These are phyloP conservation scores for Ophiocordyceps camponoti-floridani DNA, from an alignment of 2,329 filamentous ascomycete species.

Conservation along the genomic window DNA sequence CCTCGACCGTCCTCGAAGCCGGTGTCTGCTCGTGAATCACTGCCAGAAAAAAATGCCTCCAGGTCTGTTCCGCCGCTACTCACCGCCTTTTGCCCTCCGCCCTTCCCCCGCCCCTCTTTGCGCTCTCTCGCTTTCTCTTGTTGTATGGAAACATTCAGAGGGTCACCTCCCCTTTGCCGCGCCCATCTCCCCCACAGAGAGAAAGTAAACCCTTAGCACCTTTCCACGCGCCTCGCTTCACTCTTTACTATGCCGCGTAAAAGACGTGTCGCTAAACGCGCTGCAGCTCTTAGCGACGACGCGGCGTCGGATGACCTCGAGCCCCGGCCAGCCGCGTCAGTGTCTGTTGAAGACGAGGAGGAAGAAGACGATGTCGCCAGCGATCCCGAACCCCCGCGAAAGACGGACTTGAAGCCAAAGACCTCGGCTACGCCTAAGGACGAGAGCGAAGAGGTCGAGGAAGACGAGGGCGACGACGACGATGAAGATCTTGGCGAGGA, in stretches of 20 bases:
- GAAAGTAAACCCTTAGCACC: no score
- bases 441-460: constrained; percentile 4
- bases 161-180: no score
- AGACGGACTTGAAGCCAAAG: no score
- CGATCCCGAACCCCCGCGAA: neutral
- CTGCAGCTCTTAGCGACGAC: constrained; percentile 18
- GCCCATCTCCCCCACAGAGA: no score
- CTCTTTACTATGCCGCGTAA: constrained; percentile 2
- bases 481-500: constrained; percentile 23
- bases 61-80: neutral
- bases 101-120: neutral
- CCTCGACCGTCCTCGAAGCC: neutral
- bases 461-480: constrained; percentile 16
- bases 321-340: constrained; percentile 6
- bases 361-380: neutral
- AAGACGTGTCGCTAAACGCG: constrained; percentile 5
- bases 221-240: neutral
- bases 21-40: neutral
- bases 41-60: neutral
- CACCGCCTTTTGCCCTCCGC: neutral
- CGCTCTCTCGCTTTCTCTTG: no score
- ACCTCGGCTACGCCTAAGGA: neutral
- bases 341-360: constrained; percentile 5
- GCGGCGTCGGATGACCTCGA: constrained; percentile 14
- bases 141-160: neutral